Base-by-base conservation (phyloP, 2,329 filamentous ascomycete species). In the Sporothrix protearum region DNA sequence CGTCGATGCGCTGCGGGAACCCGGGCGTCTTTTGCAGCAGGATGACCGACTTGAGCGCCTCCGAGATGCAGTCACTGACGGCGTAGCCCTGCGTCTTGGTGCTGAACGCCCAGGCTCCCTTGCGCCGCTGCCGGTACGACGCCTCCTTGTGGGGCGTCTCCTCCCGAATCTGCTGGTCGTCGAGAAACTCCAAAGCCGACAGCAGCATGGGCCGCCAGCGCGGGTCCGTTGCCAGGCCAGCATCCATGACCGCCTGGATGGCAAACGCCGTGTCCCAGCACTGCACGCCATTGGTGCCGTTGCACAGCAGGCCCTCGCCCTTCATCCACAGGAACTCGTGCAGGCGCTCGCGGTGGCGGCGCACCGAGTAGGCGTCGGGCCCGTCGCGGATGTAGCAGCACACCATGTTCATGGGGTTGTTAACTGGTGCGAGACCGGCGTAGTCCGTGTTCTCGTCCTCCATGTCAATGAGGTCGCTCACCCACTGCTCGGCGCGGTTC, bases 251-350 rank as follows among this genome's bases (percentile, higher is more conserved):
- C 0, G 92, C 91, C 80, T 97, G 94, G 45, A 97, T 93, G 22
- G 91, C 83, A 78, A 98, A 98, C 0, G 94, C 87, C 0, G 96
- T 99, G 78, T 99, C 96, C 96, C 96, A 99, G 75, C 90, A 92
- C 80, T 99, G 96, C 1, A 98, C 94, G n/a, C 96, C 96, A 76
- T 99, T 98, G 9, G 96, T 99, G 49, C 96, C 96, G 76, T 97
- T 97, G 81, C 91, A 91, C 64, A 98, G 85, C 92, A 99, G 93
- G 6, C 96, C 96, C 78, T 97, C 94, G 45, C 89, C 80, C 74
- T 96, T 97, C 67, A 99, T 85, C 94, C 96, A 99, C 39, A 99
- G 81, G 73, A 91, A 96, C 77, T 99, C 96, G 57, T 92, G 86
- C 14, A 97, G 81, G 3, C 93, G 88, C 76, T 97, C 92, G 9